These are phyloP conservation scores for Coemansia sp. DNA, from an alignment of 192 early-diverging fungal genomes.

Conservation along the genomic window DNA sequence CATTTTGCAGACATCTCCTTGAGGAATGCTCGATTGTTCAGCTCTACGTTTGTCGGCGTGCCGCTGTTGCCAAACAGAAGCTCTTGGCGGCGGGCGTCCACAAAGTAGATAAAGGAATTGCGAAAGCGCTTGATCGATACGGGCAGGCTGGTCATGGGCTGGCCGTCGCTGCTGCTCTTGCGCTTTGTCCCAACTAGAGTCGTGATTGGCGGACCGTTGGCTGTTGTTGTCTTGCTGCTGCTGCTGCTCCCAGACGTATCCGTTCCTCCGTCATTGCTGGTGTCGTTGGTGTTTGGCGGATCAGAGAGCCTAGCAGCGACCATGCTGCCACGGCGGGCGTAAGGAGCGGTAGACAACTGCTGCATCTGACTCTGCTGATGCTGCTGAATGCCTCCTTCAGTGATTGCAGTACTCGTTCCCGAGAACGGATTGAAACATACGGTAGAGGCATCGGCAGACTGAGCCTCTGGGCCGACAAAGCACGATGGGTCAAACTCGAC, in stretches of 20 bases:
- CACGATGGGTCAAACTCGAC: constrained; percentile 43
- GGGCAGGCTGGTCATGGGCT: constrained; percentile 43
- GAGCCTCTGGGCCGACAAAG: constrained; percentile 21
- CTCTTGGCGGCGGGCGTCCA: constrained; percentile 37
- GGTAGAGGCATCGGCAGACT: constrained; percentile 13
- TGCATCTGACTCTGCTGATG: neutral
- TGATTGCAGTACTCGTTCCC: neutral
- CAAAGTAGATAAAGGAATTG: constrained; percentile 56
- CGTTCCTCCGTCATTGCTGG: neutral
- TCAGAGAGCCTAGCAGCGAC: neutral
- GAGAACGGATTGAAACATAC: constrained; percentile 17
- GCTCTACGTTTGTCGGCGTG: constrained; percentile 24
- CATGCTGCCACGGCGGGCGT: neutral
- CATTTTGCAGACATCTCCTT: constrained; percentile 49
- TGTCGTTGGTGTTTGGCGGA: neutral
- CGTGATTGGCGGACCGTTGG: constrained; percentile 31
- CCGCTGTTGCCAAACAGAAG: constrained; percentile 18
- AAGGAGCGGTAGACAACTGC: neutral
- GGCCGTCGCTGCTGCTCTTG: constrained; percentile 44
- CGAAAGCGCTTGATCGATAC: constrained; percentile 50
- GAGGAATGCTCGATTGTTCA: constrained; percentile 49
- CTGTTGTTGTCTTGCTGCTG: constrained; percentile 3
- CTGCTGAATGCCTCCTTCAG: neutral
- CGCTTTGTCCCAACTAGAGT: constrained; percentile 47
- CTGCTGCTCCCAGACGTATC: neutral